A percentile compares a stretch with the other conserved stretches of the same genome.
Evolutionary conservation across 345 rosid genomes (phyloP).

Genomic region (Fremontodendron californicum): DNA sequence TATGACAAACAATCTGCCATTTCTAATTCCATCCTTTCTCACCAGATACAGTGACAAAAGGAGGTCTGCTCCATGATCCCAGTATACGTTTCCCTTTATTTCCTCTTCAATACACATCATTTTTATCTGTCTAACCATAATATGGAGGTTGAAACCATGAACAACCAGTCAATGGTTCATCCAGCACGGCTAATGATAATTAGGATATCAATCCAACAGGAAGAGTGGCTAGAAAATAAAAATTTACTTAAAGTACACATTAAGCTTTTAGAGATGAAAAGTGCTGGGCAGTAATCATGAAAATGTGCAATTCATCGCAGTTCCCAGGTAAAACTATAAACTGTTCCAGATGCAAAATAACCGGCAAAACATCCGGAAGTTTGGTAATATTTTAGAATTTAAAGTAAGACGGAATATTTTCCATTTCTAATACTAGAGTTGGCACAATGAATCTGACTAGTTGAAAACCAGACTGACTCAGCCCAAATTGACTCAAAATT

Average conservation of each 20-base stretch:
- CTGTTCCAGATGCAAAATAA: neutral
- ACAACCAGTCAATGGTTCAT: neutral
- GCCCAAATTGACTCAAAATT: neutral
- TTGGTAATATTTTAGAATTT: neutral
- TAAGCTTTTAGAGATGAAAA: neutral
- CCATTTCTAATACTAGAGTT: neutral
- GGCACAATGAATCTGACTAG: neutral
- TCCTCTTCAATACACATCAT: neutral
- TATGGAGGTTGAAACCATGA: neutral
- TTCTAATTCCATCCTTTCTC: neutral
- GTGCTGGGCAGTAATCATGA: neutral
- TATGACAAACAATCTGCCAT: neutral
- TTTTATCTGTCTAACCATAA: neutral
- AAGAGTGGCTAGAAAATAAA: neutral
- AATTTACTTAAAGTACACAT: neutral
- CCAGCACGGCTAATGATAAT: neutral
- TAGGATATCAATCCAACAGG: neutral
- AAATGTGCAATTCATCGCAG: neutral
- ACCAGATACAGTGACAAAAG: neutral
- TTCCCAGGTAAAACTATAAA: neutral
- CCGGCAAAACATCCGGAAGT: neutral
- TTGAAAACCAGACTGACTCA: neutral
- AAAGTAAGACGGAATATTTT: neutral
- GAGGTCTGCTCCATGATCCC: neutral
- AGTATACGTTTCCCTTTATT: neutral